These are phyloP conservation scores for Boletus semigastroideus DNA, from an alignment of 1,284 basidiomycete species.

Conservation along the genomic window DNA sequence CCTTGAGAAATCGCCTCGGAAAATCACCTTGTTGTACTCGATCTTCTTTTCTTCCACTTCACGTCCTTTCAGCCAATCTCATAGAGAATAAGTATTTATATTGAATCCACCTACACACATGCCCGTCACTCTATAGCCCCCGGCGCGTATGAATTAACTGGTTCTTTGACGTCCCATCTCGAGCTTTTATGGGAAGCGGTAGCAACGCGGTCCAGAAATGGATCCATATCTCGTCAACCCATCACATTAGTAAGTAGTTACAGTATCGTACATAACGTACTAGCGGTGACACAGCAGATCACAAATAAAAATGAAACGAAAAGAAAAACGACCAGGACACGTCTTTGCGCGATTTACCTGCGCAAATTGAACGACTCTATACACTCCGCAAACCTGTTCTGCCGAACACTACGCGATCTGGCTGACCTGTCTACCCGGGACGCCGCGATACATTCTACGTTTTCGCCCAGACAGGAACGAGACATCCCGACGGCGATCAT, in stretches of 20 bases:
- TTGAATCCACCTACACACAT: slow-evolving; percentile 12
- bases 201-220: slow-evolving; percentile 2
- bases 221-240: slow-evolving; percentile 4
- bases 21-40: not conserved
- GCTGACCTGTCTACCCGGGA: not conserved
- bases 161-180: slow-evolving; percentile 18
- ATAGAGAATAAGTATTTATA: not conserved
- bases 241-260: not conserved
- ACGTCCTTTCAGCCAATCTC: not conserved
- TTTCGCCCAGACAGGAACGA: slow-evolving; percentile 25
- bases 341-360: slow-evolving; percentile 19
- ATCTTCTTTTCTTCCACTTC: slow-evolving; percentile 5
- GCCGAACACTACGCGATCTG: slow-evolving; percentile 35
- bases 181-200: slow-evolving; percentile 4
- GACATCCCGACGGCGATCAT: slow-evolving; percentile 44
- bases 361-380: slow-evolving; percentile 37
- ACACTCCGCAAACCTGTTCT: slow-evolving; percentile 41
- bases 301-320: not conserved
- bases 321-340: not conserved
- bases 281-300: not conserved
- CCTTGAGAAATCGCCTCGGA: not conserved
- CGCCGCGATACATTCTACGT: not conserved
- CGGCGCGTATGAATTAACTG: slow-evolving; percentile 26
- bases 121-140: slow-evolving; percentile 18
- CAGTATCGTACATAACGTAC: slow-evolving; percentile 1